phyloP scores from a whole-genome alignment of 2,329 filamentous ascomycete species.

The Ilyonectria destructans region DNA sequence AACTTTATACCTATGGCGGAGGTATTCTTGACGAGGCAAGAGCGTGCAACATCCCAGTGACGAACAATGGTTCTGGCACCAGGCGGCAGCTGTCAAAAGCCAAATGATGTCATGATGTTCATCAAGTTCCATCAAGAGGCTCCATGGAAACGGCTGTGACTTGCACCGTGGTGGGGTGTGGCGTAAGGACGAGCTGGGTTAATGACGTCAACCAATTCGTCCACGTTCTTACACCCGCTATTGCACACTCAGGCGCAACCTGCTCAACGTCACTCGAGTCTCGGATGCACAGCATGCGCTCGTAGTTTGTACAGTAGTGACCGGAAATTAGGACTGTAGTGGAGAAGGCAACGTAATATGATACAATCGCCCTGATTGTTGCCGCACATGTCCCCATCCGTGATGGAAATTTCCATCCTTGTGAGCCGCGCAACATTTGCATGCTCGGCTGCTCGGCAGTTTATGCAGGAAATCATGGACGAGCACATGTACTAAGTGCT shows the following conservation, averaged over 20 bases:
- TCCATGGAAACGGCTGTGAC: background rate
- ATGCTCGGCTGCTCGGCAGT: too few species aligned
- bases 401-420: conserved; percentile 34
- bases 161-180: conserved; percentile 17
- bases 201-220: conserved; percentile 31
- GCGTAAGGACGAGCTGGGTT: background rate
- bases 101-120: conserved; percentile 45
- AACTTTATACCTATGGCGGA: conserved; percentile 41
- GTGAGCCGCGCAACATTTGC: background rate
- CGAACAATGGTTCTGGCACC: conserved; percentile 14
- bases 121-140: conserved; percentile 16
- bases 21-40: conserved; percentile 35
- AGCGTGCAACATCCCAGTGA: conserved; percentile 21
- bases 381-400: background rate
- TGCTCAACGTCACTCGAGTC: background rate
- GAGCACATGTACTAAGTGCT: background rate
- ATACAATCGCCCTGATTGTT: conserved; percentile 23
- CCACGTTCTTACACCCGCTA: background rate
- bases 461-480: too few species aligned
- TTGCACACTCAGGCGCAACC: background rate
- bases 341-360: conserved; percentile 39
- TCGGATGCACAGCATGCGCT: background rate
- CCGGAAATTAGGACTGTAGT: background rate
- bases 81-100: conserved; percentile 9
- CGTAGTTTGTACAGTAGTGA: background rate